A percentile compares a stretch with the other conserved stretches of the same genome.
phyloP scores from a whole-genome alignment of 768 basidiomycete genomes.

The Hemileccinum rubropunctum region DNA sequence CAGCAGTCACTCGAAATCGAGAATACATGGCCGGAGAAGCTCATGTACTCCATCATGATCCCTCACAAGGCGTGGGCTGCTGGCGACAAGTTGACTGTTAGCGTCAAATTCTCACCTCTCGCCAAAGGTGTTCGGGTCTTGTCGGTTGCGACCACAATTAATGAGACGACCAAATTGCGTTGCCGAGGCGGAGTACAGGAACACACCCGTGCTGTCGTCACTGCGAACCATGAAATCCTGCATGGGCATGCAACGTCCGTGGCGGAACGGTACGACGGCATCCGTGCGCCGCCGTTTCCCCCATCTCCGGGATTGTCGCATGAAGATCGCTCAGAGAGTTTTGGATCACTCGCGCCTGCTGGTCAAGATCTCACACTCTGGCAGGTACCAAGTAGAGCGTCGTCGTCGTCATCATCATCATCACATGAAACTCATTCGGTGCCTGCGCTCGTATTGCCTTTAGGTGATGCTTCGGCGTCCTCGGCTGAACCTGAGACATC shows the following conservation, averaged over 20 bases:
- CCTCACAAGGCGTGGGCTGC: conserved; percentile 96
- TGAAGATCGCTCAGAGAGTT: conserved; percentile 16
- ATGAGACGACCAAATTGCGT: conserved; percentile 69
- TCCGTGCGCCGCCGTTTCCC: conserved; percentile 1
- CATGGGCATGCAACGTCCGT: conserved; percentile 50
- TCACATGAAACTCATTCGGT: conserved; percentile 9
- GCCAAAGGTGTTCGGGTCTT: conserved; percentile 78
- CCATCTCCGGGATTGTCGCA: conserved; percentile 15
- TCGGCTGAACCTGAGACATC: conserved; percentile 9
- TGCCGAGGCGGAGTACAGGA: conserved; percentile 56
- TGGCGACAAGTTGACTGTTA: conserved; percentile 78
- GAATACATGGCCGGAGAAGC: conserved; percentile 96
- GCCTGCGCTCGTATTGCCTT: background rate
- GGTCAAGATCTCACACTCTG: conserved; percentile 13
- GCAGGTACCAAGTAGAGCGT: conserved; percentile 12
- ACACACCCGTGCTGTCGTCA: conserved; percentile 56
- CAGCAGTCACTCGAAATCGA: conserved; percentile 95
- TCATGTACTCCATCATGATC: conserved; percentile 93
- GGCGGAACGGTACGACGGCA: conserved; percentile 12
- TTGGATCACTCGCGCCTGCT: conserved; percentile 10
- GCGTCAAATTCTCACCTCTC: conserved; percentile 85
- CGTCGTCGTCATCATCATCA: conserved; percentile 15
- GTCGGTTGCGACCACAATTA: conserved; percentile 62
- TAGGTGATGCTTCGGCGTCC: background rate
- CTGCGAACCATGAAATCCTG: conserved; percentile 64